A percentile compares a stretch with the other conserved stretches of the same genome.
phyloP scores from a whole-genome alignment of 768 basidiomycete genomes.

The Terana coerulea region DNA sequence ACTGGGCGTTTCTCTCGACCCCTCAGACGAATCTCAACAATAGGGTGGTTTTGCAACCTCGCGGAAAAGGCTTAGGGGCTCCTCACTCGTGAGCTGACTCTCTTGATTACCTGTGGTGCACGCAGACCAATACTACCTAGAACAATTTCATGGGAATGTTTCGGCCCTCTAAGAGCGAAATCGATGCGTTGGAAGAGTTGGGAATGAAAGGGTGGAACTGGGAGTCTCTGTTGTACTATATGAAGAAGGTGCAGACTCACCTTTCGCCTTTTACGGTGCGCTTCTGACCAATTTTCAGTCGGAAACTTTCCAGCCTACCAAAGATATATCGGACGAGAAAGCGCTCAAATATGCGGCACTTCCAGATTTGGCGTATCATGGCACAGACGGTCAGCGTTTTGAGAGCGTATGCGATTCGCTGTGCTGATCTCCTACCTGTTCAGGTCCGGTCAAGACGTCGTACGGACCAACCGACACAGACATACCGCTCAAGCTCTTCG shows the following conservation, averaged over 20 bases:
- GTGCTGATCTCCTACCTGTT: background rate
- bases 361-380: background rate
- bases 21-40: background rate
- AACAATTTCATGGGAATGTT: slow-evolving; percentile 13
- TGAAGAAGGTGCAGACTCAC: slow-evolving; percentile 43
- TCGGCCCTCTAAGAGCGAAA: slow-evolving; percentile 7
- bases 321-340: background rate
- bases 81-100: slow-evolving; percentile 9
- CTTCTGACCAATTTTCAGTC: slow-evolving; percentile 15
- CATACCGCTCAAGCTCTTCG: slow-evolving; percentile 9
- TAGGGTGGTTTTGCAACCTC: background rate
- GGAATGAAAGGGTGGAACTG: slow-evolving; percentile 28
- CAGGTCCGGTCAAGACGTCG: slow-evolving; percentile 18
- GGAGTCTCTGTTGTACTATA: slow-evolving; percentile 19
- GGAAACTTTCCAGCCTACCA: background rate
- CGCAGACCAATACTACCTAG: background rate
- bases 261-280: slow-evolving; percentile 21
- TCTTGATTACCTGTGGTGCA: too few species aligned
- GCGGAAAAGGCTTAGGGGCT: slow-evolving; percentile 9
- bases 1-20: slow-evolving; percentile 3
- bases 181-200: slow-evolving; percentile 17
- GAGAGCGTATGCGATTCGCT: background rate
- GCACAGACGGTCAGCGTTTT: background rate
- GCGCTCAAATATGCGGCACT: background rate
- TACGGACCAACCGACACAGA: slow-evolving; percentile 12